Percentiles rank a stretch among this genome's conserved stretches.
These are phyloP conservation scores for Aspergillus sp. DNA, from an alignment of 2,329 filamentous ascomycete species.

Conservation along the genomic window DNA sequence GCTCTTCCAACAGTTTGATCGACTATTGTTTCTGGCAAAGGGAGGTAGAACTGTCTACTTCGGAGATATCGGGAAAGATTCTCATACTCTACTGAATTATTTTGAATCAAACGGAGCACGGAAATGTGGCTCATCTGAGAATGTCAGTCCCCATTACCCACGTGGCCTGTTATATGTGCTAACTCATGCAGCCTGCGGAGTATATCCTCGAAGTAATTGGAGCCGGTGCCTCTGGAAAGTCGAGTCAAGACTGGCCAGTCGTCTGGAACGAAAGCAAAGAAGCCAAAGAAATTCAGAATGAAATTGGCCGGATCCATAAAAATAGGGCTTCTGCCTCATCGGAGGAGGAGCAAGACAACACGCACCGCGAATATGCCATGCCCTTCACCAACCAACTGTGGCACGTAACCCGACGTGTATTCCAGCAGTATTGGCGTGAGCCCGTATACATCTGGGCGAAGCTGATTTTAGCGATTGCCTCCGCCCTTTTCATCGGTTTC, in stretches of 20 bases:
- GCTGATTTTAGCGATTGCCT: slow-evolving; percentile 61
- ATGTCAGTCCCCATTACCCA: slow-evolving; percentile 35
- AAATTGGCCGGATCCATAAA: slow-evolving; percentile 59
- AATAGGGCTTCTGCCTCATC: slow-evolving; percentile 39
- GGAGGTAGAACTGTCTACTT: slow-evolving; percentile 68
- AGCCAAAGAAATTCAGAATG: slow-evolving; percentile 55
- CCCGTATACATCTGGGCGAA: slow-evolving; percentile 87
- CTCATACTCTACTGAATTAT: slow-evolving; percentile 56
- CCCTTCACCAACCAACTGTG: slow-evolving; percentile 66
- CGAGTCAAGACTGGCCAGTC: slow-evolving; percentile 62
- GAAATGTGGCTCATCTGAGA: slow-evolving; percentile 61
- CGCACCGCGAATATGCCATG: slow-evolving; percentile 72
- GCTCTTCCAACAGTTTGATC: slow-evolving; percentile 79
- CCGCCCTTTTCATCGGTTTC: slow-evolving; percentile 75
- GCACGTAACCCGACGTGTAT: slow-evolving; percentile 70
- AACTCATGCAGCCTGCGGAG: slow-evolving; percentile 58
- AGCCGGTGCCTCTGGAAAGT: slow-evolving; percentile 67
- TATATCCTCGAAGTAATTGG: slow-evolving; percentile 63
- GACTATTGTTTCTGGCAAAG: slow-evolving; percentile 60
- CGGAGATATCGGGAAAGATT: slow-evolving; percentile 62
- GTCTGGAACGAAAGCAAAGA: slow-evolving; percentile 61
- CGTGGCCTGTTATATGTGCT: slow-evolving; percentile 3
- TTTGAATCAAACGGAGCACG: slow-evolving; percentile 64
- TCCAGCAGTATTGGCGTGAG: slow-evolving; percentile 87
- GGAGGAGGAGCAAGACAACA: slow-evolving; percentile 48